These are phyloP conservation scores for Globisporangium acanthophoron DNA, from an alignment of 352 stramenopile genomes.

Conservation along the genomic window DNA sequence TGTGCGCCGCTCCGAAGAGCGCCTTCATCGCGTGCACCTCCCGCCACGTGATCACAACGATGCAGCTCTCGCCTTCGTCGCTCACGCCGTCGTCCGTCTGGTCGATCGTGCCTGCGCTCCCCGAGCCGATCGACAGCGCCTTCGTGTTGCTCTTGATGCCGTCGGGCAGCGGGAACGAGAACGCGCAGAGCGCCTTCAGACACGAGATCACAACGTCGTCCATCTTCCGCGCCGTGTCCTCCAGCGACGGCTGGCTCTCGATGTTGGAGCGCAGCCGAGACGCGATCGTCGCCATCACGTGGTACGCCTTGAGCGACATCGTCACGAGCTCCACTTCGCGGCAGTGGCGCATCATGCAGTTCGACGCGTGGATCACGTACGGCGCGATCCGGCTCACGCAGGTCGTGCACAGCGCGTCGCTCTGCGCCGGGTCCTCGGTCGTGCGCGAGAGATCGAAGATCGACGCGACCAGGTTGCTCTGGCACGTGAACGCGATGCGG, in stretches of 20 bases:
- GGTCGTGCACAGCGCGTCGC: conserved; percentile 42
- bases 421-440: conserved; percentile 32
- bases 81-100: conserved; percentile 30
- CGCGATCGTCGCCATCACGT: conserved; percentile 71
- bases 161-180: conserved; percentile 74
- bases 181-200: conserved; percentile 65
- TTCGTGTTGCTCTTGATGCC: conserved; percentile 47
- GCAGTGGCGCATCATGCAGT: conserved; percentile 73
- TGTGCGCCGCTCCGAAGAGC: conserved; percentile 74
- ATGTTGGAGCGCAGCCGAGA: conserved; percentile 62
- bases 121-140: conserved; percentile 15
- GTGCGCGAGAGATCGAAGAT: conserved; percentile 68
- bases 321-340: conserved; percentile 79
- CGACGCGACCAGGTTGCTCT: conserved; percentile 71
- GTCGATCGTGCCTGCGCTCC: conserved; percentile 16
- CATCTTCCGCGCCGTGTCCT: conserved; percentile 50
- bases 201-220: conserved; percentile 71
- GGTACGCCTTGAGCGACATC: conserved; percentile 81
- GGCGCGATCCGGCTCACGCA: conserved; percentile 64
- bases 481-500: conserved; percentile 65
- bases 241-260: conserved; percentile 22
- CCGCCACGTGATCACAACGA: conserved; percentile 69
- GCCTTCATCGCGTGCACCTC: conserved; percentile 88
- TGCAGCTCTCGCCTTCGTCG: conserved; percentile 60
- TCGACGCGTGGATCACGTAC: conserved; percentile 66